Evolutionary conservation across 257 asterid genomes (phyloP).

Genomic region (Gentiana dahurica): DNA sequence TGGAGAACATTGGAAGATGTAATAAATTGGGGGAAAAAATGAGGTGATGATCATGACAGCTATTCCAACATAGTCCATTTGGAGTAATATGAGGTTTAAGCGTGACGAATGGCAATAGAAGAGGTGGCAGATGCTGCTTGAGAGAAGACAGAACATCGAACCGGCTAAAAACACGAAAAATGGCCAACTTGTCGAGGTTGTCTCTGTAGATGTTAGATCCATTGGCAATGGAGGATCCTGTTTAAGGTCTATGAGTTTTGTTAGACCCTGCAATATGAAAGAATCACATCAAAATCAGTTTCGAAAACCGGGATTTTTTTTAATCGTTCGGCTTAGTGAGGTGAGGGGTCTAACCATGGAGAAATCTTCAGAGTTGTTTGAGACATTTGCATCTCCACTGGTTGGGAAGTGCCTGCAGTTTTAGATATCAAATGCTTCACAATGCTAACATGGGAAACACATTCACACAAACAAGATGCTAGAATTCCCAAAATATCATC

Average conservation of each 20-base stretch:
- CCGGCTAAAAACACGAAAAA: slow-evolving; percentile 69
- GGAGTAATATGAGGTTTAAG: slow-evolving; percentile 44
- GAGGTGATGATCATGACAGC: slow-evolving; percentile 94
- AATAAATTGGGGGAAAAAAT: slow-evolving; percentile 90
- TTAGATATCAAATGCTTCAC: neutral
- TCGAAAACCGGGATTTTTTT: too few relatives aligned
- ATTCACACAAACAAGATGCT: too few relatives aligned
- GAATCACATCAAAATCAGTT: too few relatives aligned
- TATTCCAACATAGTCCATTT: slow-evolving; percentile 82
- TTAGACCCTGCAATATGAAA: slow-evolving; percentile 34
- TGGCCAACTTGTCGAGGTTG: slow-evolving; percentile 60
- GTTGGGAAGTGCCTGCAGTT: slow-evolving; percentile 55
- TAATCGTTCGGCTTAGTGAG: too few relatives aligned
- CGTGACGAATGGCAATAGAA: slow-evolving; percentile 71
- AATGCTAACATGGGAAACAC: neutral
- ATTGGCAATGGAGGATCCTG: slow-evolving; percentile 29
- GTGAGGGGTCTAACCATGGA: slow-evolving; percentile 30
- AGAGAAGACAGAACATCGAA: slow-evolving; percentile 85
- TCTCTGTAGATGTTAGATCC: slow-evolving; percentile 24
- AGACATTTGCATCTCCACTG: slow-evolving; percentile 41
- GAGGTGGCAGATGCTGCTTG: slow-evolving; percentile 84
- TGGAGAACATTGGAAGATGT: slow-evolving; percentile 78
- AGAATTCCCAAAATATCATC: too few relatives aligned
- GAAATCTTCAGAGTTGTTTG: slow-evolving; percentile 39
- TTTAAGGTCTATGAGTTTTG: slow-evolving; percentile 39